Percentiles rank a stretch among this genome's conserved stretches.
phyloP scores from a whole-genome alignment of 2,329 filamentous ascomycete genomes.

The Zasmidium angulare region DNA sequence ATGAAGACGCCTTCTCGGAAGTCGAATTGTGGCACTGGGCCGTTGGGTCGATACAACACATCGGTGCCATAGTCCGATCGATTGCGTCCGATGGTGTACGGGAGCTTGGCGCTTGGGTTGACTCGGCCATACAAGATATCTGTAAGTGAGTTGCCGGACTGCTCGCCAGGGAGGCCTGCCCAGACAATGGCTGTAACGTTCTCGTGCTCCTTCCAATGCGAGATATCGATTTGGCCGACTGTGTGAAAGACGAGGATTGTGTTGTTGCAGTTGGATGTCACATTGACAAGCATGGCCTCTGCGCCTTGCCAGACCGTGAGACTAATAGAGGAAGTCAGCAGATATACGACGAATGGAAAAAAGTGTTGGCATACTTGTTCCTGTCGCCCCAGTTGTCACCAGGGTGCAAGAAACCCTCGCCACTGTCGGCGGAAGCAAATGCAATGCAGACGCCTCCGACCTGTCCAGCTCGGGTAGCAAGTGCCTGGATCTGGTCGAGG shows the following conservation, averaged over 20 bases:
- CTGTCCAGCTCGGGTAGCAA: constrained; percentile 55
- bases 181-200: constrained; percentile 76
- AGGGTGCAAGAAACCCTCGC: constrained; percentile 19
- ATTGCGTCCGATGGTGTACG: constrained; percentile 72
- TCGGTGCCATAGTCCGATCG: constrained; percentile 68
- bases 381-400: constrained; percentile 7
- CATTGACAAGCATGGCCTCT: constrained; percentile 28
- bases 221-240: constrained; percentile 78
- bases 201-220: constrained; percentile 75
- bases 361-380: neutral
- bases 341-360: neutral
- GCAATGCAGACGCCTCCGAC: constrained; percentile 61
- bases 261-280: constrained; percentile 38
- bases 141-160: constrained; percentile 27
- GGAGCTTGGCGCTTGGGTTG: constrained; percentile 21
- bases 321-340: constrained; percentile 42
- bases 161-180: constrained; percentile 53
- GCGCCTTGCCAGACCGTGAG: constrained; percentile 37
- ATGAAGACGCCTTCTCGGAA: constrained; percentile 79
- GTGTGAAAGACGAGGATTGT: constrained; percentile 85
- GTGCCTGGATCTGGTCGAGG: constrained; percentile 48
- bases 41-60: constrained; percentile 63
- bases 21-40: constrained; percentile 68
- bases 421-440: constrained; percentile 54
- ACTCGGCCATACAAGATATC: constrained; percentile 21